phyloP scores from a whole-genome alignment of 495 filamentous ascomycete species.

The Penicillium lagena region DNA sequence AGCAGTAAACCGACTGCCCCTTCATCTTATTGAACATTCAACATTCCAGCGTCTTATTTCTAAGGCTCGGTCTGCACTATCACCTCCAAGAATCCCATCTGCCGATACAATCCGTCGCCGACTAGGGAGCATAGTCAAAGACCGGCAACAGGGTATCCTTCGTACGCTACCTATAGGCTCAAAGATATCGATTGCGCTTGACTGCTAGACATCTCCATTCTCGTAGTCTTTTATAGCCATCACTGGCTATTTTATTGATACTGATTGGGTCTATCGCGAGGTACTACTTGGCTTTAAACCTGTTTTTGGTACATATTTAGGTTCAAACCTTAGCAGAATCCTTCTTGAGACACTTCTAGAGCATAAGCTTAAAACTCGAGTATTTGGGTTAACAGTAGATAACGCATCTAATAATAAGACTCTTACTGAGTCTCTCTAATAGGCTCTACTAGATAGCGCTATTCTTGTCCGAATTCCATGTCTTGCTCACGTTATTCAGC shows the following conservation, averaged over 20 bases:
- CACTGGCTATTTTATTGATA: conserved; percentile 13
- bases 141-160: conserved; percentile 1
- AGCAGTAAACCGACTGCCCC: too few relatives aligned
- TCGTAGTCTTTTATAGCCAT: conserved; percentile 14
- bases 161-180: not conserved
- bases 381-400: conserved; percentile 7
- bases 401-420: too few relatives aligned
- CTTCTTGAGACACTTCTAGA: conserved; percentile 2
- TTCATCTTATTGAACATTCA: too few relatives aligned
- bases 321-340: conserved; percentile 4
- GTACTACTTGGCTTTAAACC: conserved; percentile 16
- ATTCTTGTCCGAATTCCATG: too few relatives aligned
- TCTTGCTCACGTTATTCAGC: too few relatives aligned
- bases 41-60: too few relatives aligned
- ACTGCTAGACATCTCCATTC: conserved; percentile 10
- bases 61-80: too few relatives aligned
- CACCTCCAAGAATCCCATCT: too few relatives aligned
- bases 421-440: too few relatives aligned
- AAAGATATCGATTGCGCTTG: conserved; percentile 10
- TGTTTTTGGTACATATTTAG: conserved; percentile 3
- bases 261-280: conserved; percentile 12
- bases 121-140: not conserved
- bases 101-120: not conserved
- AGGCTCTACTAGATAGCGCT: too few relatives aligned
- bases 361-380: conserved; percentile 6